phyloP scores from a whole-genome alignment of 2,329 filamentous ascomycete species.

The Pochonia chlamydosporia region DNA sequence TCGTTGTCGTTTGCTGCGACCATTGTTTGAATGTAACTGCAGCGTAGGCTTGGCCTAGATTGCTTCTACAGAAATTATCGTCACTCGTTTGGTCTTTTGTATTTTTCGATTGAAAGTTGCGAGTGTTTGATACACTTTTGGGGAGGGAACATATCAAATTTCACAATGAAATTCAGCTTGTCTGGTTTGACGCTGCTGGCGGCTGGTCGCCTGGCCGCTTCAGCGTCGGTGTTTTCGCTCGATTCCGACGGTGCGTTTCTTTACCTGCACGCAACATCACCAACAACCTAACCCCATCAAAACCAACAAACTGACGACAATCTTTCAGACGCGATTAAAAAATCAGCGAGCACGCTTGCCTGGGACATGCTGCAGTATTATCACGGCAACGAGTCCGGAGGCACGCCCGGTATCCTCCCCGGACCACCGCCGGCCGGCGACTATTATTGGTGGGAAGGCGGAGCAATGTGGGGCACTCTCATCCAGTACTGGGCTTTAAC shows the following conservation, averaged over 20 bases:
- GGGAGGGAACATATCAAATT: too few relatives aligned
- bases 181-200: not conserved
- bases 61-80: not conserved
- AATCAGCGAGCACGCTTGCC: constrained; percentile 6
- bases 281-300: not conserved
- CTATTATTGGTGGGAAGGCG: constrained; percentile 72
- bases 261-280: not conserved
- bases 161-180: not conserved
- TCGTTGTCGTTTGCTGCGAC: not conserved
- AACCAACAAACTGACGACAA: not conserved
- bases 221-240: not conserved
- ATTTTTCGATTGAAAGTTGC: too few relatives aligned
- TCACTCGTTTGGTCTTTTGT: not conserved
- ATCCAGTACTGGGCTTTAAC: constrained; percentile 67
- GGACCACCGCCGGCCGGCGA: constrained; percentile 42
- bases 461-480: constrained; percentile 60
- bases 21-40: not conserved
- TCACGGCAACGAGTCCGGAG: constrained; percentile 7
- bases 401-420: constrained; percentile 22
- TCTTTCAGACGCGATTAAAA: constrained; percentile 6
- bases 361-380: constrained; percentile 10
- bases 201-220: not conserved
- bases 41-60: not conserved
- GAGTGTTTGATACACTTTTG: too few relatives aligned
- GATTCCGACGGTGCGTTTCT: constrained; percentile 1